Conservation (phyloP, 2,329 filamentous ascomycete species). For the Dactylellina parvicollis region DNA sequence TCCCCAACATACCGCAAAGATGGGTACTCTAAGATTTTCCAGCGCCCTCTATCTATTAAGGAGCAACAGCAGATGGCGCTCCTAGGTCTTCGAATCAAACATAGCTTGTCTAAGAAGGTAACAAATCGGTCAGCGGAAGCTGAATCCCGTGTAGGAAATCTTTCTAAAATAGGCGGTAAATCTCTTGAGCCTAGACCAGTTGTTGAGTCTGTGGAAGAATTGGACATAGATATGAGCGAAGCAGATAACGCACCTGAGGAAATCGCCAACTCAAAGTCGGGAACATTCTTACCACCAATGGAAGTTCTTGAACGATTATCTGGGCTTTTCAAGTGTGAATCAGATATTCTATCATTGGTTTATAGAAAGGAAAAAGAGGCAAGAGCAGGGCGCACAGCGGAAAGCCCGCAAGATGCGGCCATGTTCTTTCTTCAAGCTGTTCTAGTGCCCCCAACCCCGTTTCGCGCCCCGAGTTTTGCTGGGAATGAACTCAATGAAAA, state of each 20-base stretch:
- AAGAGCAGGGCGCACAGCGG: slow-evolving; percentile 63
- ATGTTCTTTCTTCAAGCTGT: slow-evolving; percentile 94
- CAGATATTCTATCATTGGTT: slow-evolving; percentile 82
- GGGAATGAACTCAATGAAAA: slow-evolving; percentile 84
- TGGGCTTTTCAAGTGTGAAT: slow-evolving; percentile 85
- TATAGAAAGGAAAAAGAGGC: slow-evolving; percentile 73
- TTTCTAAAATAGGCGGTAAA: slow-evolving; percentile 73
- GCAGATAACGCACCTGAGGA: slow-evolving; percentile 67
- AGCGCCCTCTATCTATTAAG: slow-evolving; percentile 78
- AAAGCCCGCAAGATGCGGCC: slow-evolving; percentile 24
- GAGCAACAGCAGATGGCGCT: slow-evolving; percentile 81
- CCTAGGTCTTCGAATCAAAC: slow-evolving; percentile 61
- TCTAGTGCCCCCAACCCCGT: slow-evolving; percentile 90
- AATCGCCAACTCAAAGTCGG: slow-evolving; percentile 58
- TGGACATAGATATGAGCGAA: slow-evolving; percentile 64
- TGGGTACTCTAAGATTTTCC: slow-evolving; percentile 90
- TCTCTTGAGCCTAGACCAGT: slow-evolving; percentile 67
- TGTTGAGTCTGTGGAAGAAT: slow-evolving; percentile 62
- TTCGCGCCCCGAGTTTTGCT: slow-evolving; percentile 82
- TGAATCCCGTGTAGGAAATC: slow-evolving; percentile 1
- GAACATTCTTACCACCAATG: slow-evolving; percentile 72
- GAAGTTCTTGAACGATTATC: slow-evolving; percentile 83
- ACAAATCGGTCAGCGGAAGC: slow-evolving; percentile 21
- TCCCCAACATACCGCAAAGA: slow-evolving; percentile 89
- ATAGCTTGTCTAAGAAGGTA: slow-evolving; percentile 35